Evolutionary conservation across 202 grass and related monocot species (phyloP).

Genomic region (Setaria viridis): DNA sequence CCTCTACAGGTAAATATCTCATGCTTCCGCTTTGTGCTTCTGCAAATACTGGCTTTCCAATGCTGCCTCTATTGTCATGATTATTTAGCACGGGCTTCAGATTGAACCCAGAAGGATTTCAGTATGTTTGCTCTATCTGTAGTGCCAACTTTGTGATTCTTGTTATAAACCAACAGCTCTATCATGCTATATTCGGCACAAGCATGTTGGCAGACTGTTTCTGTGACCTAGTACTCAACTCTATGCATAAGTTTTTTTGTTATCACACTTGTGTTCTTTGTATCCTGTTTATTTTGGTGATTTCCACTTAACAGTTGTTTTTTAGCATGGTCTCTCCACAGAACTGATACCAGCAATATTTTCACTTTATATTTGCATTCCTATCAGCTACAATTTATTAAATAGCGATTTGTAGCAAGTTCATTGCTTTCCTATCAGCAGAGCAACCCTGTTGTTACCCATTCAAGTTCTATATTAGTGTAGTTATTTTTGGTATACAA

Average conservation of each 20-base stretch:
- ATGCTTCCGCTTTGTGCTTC: conserved; percentile 21
- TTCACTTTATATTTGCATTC: background rate
- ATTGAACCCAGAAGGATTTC: conserved; percentile 17
- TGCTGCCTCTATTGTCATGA: background rate
- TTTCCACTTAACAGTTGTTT: background rate
- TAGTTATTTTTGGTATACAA: background rate
- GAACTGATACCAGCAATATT: background rate
- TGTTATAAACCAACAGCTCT: conserved; percentile 1
- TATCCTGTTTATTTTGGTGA: background rate
- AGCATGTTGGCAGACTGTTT: conserved; percentile 2
- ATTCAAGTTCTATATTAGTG: background rate
- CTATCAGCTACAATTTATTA: background rate
- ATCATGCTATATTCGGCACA: background rate
- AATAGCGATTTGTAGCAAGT: background rate
- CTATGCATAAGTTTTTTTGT: background rate
- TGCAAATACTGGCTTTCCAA: conserved; percentile 6
- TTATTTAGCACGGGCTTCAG: conserved; percentile 5
- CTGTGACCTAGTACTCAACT: background rate
- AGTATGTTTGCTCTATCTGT: background rate
- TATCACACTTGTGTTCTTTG: background rate
- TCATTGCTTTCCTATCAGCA: background rate
- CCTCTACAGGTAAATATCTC: conserved; percentile 49
- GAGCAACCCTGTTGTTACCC: background rate
- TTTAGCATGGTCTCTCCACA: conserved; percentile 7
- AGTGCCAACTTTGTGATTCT: background rate